phyloP scores from a whole-genome alignment of 768 basidiomycete genomes.

The Agaricus subrufescens region DNA sequence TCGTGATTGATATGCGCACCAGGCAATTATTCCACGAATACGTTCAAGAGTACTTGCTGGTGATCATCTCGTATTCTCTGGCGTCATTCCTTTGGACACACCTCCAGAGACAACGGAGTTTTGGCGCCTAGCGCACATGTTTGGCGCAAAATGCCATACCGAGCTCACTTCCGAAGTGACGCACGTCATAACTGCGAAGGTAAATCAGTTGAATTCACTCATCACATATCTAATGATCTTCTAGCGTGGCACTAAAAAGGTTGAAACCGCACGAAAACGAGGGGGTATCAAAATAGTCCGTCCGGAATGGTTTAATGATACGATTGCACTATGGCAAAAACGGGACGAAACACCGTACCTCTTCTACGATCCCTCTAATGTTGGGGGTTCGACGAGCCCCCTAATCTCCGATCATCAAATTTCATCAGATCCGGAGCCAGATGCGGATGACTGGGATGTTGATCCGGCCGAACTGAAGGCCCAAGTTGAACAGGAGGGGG shows the following conservation, averaged over 20 bases:
- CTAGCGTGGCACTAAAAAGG: constrained; percentile 89
- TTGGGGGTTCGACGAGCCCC: constrained; percentile 16
- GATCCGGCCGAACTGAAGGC: constrained; percentile 25
- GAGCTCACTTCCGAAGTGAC: constrained; percentile 67
- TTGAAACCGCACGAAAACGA: constrained; percentile 74
- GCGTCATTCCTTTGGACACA: constrained; percentile 89
- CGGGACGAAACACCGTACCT: constrained; percentile 79
- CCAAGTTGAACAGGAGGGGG: constrained; percentile 19
- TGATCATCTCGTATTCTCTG: constrained; percentile 85
- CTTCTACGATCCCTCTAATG: constrained; percentile 52
- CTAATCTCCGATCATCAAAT: constrained; percentile 31
- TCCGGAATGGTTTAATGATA: constrained; percentile 87
- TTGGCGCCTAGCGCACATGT: constrained; percentile 82
- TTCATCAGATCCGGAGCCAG: constrained; percentile 65
- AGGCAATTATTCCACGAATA: constrained; percentile 85
- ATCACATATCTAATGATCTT: constrained; percentile 1
- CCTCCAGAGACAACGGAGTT: constrained; percentile 76
- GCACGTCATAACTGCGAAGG: constrained; percentile 91
- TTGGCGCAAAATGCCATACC: constrained; percentile 78
- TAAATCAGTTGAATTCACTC: constrained; percentile 21
- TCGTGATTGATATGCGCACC: constrained; percentile 4
- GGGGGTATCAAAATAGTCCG: constrained; percentile 82
- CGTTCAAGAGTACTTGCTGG: constrained; percentile 74
- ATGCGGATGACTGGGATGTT: constrained; percentile 63
- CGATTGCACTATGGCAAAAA: constrained; percentile 80